A percentile compares a stretch with the other conserved stretches of the same genome.
phyloP scores from a whole-genome alignment of 345 rosid species.

The Populus deltoides region DNA sequence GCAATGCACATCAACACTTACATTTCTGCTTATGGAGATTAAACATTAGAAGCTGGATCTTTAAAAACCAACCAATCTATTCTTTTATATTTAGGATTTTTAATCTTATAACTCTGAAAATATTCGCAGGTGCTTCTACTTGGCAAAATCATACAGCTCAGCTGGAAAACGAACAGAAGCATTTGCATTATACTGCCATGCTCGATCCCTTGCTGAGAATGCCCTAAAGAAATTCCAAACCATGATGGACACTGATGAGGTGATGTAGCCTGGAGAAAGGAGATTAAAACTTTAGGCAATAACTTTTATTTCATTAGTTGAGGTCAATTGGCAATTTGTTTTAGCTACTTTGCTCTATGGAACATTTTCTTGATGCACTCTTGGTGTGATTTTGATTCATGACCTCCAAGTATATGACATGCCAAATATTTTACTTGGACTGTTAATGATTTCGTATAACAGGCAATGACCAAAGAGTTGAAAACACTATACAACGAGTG shows the following conservation, averaged over 20 bases:
- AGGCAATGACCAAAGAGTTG: constrained; percentile 60
- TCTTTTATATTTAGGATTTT: background rate
- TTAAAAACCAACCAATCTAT: background rate
- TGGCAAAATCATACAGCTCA: constrained; percentile 84
- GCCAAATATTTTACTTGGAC: background rate
- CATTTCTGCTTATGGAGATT: background rate
- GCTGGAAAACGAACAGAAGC: constrained; percentile 94
- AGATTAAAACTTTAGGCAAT: background rate
- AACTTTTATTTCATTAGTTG: background rate
- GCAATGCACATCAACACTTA: background rate
- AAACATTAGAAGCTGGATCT: background rate
- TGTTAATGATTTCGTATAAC: constrained; percentile 16
- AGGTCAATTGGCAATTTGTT: background rate
- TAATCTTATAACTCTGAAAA: constrained; percentile 10
- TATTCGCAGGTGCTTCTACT: constrained; percentile 79
- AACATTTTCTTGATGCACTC: background rate
- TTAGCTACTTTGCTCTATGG: background rate
- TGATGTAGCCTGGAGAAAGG: constrained; percentile 12
- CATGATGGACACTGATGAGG: constrained; percentile 51
- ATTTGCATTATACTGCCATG: constrained; percentile 64
- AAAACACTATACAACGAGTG: constrained; percentile 58
- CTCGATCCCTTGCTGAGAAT: constrained; percentile 73
- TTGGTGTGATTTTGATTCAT: background rate
- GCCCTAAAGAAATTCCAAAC: constrained; percentile 53
- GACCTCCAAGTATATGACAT: background rate